Evolutionary conservation across 441 rosid species (phyloP), one percentile per base, ranked within the genome.

Genomic region (Hypseocharis bilobata): DNA sequence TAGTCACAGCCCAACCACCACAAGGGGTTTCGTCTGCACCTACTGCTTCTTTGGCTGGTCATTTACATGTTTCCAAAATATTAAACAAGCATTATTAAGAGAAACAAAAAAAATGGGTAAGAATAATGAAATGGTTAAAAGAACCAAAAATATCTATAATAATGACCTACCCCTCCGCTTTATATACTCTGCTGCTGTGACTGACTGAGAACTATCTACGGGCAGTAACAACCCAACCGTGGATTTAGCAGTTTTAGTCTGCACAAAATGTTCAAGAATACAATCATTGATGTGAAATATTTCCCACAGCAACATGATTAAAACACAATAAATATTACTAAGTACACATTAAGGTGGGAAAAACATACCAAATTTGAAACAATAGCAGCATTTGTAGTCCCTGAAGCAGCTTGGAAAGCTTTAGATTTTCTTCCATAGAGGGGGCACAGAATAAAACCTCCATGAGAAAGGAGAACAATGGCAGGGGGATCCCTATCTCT

Each of bases 401-500:
- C 99, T 5, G 96, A 83, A 72, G 93, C 88, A 76, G 96, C 96
- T 85, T 86, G 92, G 74, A 94, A 91, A 71, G 97, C 98, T 86
- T 94, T 94, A n/a, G 98, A 88, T 80, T 94, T 94, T 76, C 98
- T 89, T 70, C 98, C 99, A 80, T 91, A 91, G 67, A 86, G 74
- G 25, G 98, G 90, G 74, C 95, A 88, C 51, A 94, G 85, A 78
- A 94, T 80, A 70, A 94, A 94, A 72, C 91, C 92, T 44, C 92
- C 88, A 73, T 78, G 69, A 66, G 90, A 78, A 65, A 94, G 88
- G 45, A 82, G 83, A 69, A 91, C 51, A 44, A 94, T 76, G 56
- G 98, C 90, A 10, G 99, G 99, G 54, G 99, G 87, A 72, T 63
- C 79, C 97, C 89, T 91, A 70, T 94, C 98, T 87, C 99, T 91